A percentile compares a stretch with the other conserved stretches of the same genome.
Evolutionary conservation across 768 basidiomycete species (phyloP).

Genomic region (Imleria badia): DNA sequence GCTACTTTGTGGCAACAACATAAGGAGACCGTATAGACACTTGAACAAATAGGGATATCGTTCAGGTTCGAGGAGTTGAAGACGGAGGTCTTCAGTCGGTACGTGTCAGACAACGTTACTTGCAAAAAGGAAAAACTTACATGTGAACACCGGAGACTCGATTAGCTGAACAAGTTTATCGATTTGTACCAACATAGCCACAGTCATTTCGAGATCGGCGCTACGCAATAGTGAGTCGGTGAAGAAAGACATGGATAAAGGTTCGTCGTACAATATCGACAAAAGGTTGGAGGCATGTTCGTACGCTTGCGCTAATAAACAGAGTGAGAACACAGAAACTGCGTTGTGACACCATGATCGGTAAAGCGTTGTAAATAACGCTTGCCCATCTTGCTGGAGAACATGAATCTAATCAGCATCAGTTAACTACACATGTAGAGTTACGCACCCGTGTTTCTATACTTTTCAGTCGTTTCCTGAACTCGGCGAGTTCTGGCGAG

Average conservation of each 20-base stretch:
- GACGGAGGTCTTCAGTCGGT: slow-evolving; percentile 60
- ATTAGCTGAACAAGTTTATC: slow-evolving; percentile 98
- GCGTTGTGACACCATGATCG: slow-evolving; percentile 99
- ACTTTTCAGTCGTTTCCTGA: slow-evolving; percentile 88
- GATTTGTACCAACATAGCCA: slow-evolving; percentile 90
- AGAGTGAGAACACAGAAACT: slow-evolving; percentile 94
- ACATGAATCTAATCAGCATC: background rate
- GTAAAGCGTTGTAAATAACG: slow-evolving; percentile 90
- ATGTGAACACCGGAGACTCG: slow-evolving; percentile 98
- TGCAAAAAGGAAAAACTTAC: slow-evolving; percentile 43
- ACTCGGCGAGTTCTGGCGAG: slow-evolving; percentile 93
- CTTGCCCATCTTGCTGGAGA: slow-evolving; percentile 88
- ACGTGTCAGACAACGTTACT: background rate
- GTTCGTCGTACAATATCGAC: slow-evolving; percentile 78
- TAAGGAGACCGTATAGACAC: slow-evolving; percentile 93
- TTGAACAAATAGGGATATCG: slow-evolving; percentile 96
- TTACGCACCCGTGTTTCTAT: slow-evolving; percentile 81
- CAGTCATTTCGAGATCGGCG: slow-evolving; percentile 96
- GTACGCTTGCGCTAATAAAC: slow-evolving; percentile 95
- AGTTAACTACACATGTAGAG: background rate
- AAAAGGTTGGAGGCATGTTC: slow-evolving; percentile 97
- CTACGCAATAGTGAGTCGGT: slow-evolving; percentile 39
- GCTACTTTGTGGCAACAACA: slow-evolving; percentile 95
- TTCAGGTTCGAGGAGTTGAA: slow-evolving; percentile 96
- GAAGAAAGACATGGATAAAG: background rate